phyloP scores from a whole-genome alignment of 1,284 basidiomycete species.

The Inonotus obliquus region DNA sequence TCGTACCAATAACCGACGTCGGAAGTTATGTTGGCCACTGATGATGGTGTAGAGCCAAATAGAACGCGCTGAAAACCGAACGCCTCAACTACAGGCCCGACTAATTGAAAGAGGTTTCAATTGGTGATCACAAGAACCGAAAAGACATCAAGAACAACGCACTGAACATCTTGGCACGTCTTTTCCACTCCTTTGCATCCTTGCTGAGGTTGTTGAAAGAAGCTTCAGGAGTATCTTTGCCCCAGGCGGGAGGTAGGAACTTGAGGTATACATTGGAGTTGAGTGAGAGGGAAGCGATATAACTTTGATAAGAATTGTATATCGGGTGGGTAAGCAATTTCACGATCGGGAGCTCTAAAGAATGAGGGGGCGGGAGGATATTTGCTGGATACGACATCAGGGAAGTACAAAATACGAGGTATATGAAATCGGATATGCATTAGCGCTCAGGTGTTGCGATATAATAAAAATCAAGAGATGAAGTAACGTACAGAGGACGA shows the following conservation, averaged over 20 bases:
- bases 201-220: conserved; percentile 42
- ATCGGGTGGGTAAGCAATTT: conserved; percentile 71
- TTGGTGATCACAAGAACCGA: not conserved
- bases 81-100: conserved; percentile 70
- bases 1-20: conserved; percentile 74
- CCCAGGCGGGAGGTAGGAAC: conserved; percentile 76
- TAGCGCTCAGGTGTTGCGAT: not conserved
- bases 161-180: conserved; percentile 87
- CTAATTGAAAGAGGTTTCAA: conserved; percentile 32
- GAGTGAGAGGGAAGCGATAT: conserved; percentile 72
- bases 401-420: not conserved
- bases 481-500: conserved; percentile 67
- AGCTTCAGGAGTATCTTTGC: conserved; percentile 51
- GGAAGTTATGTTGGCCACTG: conserved; percentile 39
- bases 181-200: conserved; percentile 70
- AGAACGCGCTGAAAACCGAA: conserved; percentile 55
- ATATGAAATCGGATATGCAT: too few relatives aligned
- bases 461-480: not conserved
- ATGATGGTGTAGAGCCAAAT: conserved; percentile 47
- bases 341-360: conserved; percentile 64
- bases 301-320: conserved; percentile 72
- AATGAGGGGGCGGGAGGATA: conserved; percentile 79
- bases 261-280: conserved; percentile 72
- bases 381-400: conserved; percentile 62
- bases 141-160: conserved; percentile 45